These are phyloP conservation scores for Crithidia brevicula DNA, from an alignment of 208 protist genomes.

Conservation along the genomic window DNA sequence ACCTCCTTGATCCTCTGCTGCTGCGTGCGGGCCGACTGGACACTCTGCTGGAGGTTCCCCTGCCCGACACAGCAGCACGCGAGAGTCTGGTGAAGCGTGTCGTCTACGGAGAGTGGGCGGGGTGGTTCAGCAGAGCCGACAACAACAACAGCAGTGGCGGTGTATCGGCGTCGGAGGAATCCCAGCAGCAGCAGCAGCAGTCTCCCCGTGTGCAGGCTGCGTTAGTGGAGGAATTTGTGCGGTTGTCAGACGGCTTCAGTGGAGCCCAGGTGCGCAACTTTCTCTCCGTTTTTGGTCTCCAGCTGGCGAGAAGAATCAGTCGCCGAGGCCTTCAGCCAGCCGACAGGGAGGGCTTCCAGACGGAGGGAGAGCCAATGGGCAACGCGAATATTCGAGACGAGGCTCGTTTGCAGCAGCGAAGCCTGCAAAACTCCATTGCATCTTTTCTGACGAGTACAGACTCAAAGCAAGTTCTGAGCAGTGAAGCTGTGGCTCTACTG, in stretches of 20 bases:
- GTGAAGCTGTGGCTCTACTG: background rate
- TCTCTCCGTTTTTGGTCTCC: conserved; percentile 56
- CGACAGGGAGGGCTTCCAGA: no score
- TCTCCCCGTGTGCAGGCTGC: conserved; percentile 5
- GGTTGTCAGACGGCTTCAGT: conserved; percentile 47
- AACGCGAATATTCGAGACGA: background rate
- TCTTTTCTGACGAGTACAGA: background rate
- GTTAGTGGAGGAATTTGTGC: conserved; percentile 49
- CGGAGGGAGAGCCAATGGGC: background rate
- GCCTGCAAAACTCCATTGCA: conserved; percentile 10
- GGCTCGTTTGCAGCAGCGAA: background rate
- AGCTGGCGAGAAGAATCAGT: conserved; percentile 37
- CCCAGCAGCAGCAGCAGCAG: background rate
- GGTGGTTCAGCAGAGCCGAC: conserved; percentile 37
- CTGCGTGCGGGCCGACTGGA: conserved; percentile 83
- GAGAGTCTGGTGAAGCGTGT: conserved; percentile 45
- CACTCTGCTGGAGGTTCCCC: conserved; percentile 69
- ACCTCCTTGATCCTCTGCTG: conserved; percentile 70
- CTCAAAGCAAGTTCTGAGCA: background rate
- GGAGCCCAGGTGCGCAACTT: conserved; percentile 63
- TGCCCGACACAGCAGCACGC: conserved; percentile 59
- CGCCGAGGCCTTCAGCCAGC: background rate
- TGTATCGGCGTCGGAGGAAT: background rate
- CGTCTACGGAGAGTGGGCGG: conserved; percentile 67
- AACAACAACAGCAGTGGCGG: background rate